Percentiles rank a stretch among this genome's conserved stretches.
These are phyloP conservation scores for Typha latifolia DNA, from an alignment of 176 grass and related monocot species.

Conservation along the genomic window DNA sequence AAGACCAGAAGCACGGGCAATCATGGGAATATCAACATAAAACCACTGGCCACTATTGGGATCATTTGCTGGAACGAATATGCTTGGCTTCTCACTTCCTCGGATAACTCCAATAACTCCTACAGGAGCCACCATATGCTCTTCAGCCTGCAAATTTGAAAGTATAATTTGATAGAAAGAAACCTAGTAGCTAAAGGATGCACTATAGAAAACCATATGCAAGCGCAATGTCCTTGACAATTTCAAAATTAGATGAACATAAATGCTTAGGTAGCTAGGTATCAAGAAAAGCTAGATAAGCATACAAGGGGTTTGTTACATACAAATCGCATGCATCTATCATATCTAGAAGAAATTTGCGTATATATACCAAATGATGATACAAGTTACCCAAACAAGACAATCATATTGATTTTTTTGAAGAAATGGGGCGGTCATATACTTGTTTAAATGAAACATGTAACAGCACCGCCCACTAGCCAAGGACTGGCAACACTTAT, in stretches of 20 bases:
- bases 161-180: constrained; percentile 11
- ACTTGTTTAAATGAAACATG: too few relatives aligned
- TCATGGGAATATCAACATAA: constrained; percentile 79
- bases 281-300: background rate
- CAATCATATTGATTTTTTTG: too few relatives aligned
- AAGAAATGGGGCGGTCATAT: too few relatives aligned
- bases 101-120: constrained; percentile 71
- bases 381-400: too few relatives aligned
- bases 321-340: too few relatives aligned
- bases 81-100: constrained; percentile 88
- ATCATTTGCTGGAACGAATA: constrained; percentile 95
- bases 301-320: too few relatives aligned
- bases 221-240: background rate
- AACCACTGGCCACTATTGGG: constrained; percentile 82
- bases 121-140: constrained; percentile 28
- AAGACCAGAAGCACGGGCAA: constrained; percentile 57
- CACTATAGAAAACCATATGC: background rate
- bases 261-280: background rate
- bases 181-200: constrained; percentile 5
- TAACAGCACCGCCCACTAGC: too few relatives aligned
- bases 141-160: constrained; percentile 46
- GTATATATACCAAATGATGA: too few relatives aligned
- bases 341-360: too few relatives aligned
- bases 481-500: too few relatives aligned
- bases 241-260: background rate